Conservation (phyloP, 2,329 filamentous ascomycete species). For the Colletotrichum limetticola region DNA sequence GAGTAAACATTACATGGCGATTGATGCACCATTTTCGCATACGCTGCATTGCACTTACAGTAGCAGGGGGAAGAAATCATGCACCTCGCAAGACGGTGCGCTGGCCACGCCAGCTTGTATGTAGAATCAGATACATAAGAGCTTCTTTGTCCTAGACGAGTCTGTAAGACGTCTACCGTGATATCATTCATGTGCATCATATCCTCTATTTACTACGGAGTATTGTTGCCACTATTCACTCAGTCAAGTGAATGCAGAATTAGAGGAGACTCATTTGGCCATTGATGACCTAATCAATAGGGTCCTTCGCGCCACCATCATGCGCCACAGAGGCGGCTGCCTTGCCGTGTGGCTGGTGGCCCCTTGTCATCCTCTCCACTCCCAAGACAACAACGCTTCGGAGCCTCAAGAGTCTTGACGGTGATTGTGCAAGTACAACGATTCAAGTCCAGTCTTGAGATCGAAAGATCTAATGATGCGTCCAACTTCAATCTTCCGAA, state of each 20-base stretch:
- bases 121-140: conserved; percentile 23
- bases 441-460: no score
- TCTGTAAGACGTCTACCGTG: neutral
- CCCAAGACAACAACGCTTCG: neutral
- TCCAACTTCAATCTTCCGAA: no score
- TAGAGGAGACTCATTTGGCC: neutral
- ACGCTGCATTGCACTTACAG: conserved; percentile 21
- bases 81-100: conserved; percentile 11
- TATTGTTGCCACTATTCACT: no score
- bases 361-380: neutral
- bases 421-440: neutral
- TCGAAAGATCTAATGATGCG: no score
- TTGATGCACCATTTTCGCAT: conserved; percentile 29
- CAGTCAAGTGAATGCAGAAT: no score
- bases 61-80: conserved; percentile 5
- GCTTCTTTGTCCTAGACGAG: conserved; percentile 1
- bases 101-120: conserved; percentile 27
- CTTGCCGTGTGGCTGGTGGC: conserved; percentile 6
- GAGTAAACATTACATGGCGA: conserved; percentile 28
- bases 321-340: conserved; percentile 3
- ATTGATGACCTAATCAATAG: neutral
- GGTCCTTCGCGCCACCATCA: no score
- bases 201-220: no score
- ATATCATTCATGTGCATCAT: neutral
- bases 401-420: neutral